Percentiles rank a stretch among this genome's conserved stretches.
phyloP scores from a whole-genome alignment of 2,329 filamentous ascomycete species.

The Phialophora macrospora region DNA sequence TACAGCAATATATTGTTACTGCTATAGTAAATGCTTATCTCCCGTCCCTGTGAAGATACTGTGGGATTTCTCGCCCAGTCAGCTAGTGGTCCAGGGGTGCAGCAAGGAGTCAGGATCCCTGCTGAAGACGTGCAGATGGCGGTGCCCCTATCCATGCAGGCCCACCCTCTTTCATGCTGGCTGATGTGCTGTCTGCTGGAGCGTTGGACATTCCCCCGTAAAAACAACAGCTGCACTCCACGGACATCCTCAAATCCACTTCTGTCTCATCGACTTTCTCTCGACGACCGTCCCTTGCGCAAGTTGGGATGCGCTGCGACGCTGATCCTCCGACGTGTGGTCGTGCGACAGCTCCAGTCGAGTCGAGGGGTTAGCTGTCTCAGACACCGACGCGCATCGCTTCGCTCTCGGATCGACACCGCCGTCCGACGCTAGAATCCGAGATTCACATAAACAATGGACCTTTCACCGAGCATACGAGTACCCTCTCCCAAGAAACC shows the following conservation, averaged over 20 bases:
- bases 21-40: not conserved
- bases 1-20: not conserved
- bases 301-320: conserved; percentile 24
- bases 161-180: not conserved
- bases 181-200: conserved; percentile 5
- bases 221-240: conserved; percentile 14
- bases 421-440: not conserved
- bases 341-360: conserved; percentile 32
- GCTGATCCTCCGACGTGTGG: conserved; percentile 18
- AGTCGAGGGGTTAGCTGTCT: conserved; percentile 30
- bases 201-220: conserved; percentile 1
- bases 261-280: not conserved
- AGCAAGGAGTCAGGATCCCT: conserved; percentile 11
- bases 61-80: conserved; percentile 1
- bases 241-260: not conserved
- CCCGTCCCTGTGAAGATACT: not conserved
- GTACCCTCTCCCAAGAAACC: conserved; percentile 24
- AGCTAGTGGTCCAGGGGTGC: conserved; percentile 16
- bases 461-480: conserved; percentile 8
- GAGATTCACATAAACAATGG: conserved; percentile 12
- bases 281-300: not conserved
- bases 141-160: conserved; percentile 15
- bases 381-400: conserved; percentile 23
- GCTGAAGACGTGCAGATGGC: conserved; percentile 11
- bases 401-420: conserved; percentile 2